Evolutionary conservation across 176 grass and related monocot species (phyloP), one percentile per base, ranked within the genome.

Genomic region (Juncus effusus): DNA sequence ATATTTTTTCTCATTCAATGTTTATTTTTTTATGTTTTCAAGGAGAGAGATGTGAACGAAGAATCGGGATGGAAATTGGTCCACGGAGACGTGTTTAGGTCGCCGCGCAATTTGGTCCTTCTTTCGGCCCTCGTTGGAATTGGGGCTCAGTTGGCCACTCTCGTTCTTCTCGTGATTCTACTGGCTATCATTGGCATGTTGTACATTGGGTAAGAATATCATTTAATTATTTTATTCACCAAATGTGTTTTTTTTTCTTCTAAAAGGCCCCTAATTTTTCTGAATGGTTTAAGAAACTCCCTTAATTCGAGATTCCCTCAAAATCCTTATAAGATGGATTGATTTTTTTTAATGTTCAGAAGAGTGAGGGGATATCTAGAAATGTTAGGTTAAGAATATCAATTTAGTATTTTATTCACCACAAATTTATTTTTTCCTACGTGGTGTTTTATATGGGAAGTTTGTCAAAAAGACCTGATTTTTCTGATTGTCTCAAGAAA

Each of bases 61-160:
- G 94, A 99, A 89, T 93, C 94, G 37, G 94, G 94, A 60, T 99
- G 94, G 94, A 99, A 99, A 78, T 83, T 99, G 85, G 89, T 99
- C 52, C 94, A 99, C 73, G 94, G 94, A 74, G 94, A 99, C 89
- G 89, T 99, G 60, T 99, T 99, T 77, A 86, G 94, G 7, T 83
- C 94, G 41, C 80, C 94, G 59, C 45, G 59, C 35, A 78, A 67
- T 56, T 45, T 93, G 36, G 69, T 78, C 60, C 64, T 99, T 59
- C 80, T 99, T 61, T 99, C 83, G 64, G 80, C 94, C 63, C 63
- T 99, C 86, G 78, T 99, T 76, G 94, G 94, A 79, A 99, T 83
- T 69, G 94, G 94, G 38, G 69, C 83, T 45, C 94, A 99, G 78
- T 44, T 99, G 47, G 78, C 83, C 0, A 85, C 80, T 73, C 94